These are phyloP conservation scores for Picea engelmannii DNA, from an alignment of 83 land plant genomes.

Conservation along the genomic window DNA sequence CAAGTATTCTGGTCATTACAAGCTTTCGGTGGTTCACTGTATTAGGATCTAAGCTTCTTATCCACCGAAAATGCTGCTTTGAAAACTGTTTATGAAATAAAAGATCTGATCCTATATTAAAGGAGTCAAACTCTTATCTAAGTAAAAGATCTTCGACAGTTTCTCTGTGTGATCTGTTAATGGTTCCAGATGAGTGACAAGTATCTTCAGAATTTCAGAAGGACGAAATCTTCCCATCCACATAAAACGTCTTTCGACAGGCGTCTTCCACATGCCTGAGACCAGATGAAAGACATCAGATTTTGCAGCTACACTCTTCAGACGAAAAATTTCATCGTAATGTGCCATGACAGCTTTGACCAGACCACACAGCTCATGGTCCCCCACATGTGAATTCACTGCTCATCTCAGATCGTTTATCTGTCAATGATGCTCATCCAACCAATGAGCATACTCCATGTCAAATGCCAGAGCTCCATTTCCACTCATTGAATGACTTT, in stretches of 20 bases:
- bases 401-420: slow-evolving; percentile 65
- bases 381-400: slow-evolving; percentile 65
- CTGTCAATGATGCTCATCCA: slow-evolving; percentile 68
- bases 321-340: slow-evolving; percentile 53
- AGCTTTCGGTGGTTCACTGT: no score
- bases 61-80: no score
- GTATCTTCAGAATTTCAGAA: slow-evolving; percentile 77
- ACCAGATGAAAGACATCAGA: slow-evolving; percentile 69
- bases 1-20: no score
- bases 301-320: slow-evolving; percentile 40
- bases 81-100: no score
- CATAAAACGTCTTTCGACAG: slow-evolving; percentile 68
- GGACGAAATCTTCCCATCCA: slow-evolving; percentile 28
- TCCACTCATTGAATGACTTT: slow-evolving; percentile 58
- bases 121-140: no score
- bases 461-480: slow-evolving; percentile 83
- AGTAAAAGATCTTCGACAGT: no score
- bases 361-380: slow-evolving; percentile 53
- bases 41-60: no score
- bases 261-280: slow-evolving; percentile 87
- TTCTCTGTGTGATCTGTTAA: slow-evolving; percentile 32
- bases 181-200: slow-evolving; percentile 61
- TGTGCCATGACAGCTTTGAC: slow-evolving; percentile 55
- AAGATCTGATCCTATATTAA: no score
- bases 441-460: slow-evolving; percentile 74